Evolutionary conservation across 2,329 filamentous ascomycete species (phyloP).

Genomic region (Periconia sp.): DNA sequence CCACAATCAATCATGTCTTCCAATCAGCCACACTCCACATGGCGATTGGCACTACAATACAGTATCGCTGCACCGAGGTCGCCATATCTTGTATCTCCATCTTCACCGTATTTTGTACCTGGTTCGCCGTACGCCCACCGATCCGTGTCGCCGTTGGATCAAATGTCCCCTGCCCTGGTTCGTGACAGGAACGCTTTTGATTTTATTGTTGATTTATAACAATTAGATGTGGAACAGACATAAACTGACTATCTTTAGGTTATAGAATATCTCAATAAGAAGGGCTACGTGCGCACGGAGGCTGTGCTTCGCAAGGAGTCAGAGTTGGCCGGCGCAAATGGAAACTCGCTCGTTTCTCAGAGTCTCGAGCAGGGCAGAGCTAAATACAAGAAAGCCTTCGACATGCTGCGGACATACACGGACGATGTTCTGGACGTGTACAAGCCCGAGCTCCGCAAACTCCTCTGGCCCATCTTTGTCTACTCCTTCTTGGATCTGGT

Average conservation of each 20-base stretch:
- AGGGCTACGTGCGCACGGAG: slow-evolving; percentile 91
- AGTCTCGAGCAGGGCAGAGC: slow-evolving; percentile 71
- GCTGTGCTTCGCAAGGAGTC: slow-evolving; percentile 91
- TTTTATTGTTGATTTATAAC: not conserved
- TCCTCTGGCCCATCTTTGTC: slow-evolving; percentile 92
- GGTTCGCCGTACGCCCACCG: too few species aligned
- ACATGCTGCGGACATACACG: slow-evolving; percentile 76
- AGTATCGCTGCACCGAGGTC: too few species aligned
- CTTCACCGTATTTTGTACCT: too few species aligned
- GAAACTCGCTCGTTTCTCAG: slow-evolving; percentile 67
- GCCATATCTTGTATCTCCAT: too few species aligned
- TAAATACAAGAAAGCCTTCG: slow-evolving; percentile 76
- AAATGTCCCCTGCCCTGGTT: too few species aligned
- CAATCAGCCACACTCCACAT: too few species aligned
- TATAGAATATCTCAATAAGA: slow-evolving; percentile 93
- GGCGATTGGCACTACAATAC: too few species aligned
- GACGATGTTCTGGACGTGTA: slow-evolving; percentile 93
- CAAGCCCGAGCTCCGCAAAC: slow-evolving; percentile 82
- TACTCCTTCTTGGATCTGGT: slow-evolving; percentile 87
- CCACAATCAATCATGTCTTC: too few species aligned
- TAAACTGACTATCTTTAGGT: slow-evolving; percentile 55
- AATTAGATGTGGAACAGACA: not conserved
- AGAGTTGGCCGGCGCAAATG: slow-evolving; percentile 80
- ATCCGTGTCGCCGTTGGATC: too few species aligned
- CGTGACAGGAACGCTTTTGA: not conserved